phyloP scores from a whole-genome alignment of 768 basidiomycete genomes.

The Mycena vitilis region DNA sequence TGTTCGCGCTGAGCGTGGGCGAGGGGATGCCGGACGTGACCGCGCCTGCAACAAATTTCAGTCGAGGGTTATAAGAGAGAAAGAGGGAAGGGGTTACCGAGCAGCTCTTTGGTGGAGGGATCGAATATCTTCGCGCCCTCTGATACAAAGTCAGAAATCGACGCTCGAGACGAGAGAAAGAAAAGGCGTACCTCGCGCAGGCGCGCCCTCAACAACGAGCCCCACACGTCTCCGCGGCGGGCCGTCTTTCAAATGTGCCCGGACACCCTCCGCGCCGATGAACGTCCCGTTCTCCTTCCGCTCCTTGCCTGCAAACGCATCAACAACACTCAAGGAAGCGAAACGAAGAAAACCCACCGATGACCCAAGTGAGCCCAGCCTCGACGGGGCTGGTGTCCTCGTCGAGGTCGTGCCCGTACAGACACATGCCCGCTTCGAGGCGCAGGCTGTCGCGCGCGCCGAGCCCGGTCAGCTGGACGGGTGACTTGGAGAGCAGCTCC shows the following conservation, averaged over 20 bases:
- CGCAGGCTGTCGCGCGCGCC: slow-evolving; percentile 95
- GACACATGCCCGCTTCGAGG: slow-evolving; percentile 95
- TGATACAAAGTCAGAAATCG: slow-evolving; percentile 40
- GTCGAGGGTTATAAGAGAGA: background rate
- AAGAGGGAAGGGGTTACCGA: slow-evolving; percentile 54
- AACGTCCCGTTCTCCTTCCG: slow-evolving; percentile 77
- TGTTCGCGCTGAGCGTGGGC: slow-evolving; percentile 88
- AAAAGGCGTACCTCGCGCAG: slow-evolving; percentile 74
- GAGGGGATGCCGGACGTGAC: slow-evolving; percentile 98
- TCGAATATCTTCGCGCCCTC: slow-evolving; percentile 85
- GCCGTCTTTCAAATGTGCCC: slow-evolving; percentile 83
- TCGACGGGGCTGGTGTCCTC: slow-evolving; percentile 90
- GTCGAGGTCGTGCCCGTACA: slow-evolving; percentile 95
- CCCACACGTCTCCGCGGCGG: slow-evolving; percentile 85
- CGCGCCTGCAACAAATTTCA: slow-evolving; percentile 29
- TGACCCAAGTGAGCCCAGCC: slow-evolving; percentile 93
- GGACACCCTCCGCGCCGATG: slow-evolving; percentile 81
- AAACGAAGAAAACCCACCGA: slow-evolving; percentile 65
- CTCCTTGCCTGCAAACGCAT: slow-evolving; percentile 73
- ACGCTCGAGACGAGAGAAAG: slow-evolving; percentile 11
- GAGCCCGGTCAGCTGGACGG: slow-evolving; percentile 88
- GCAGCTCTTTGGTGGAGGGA: slow-evolving; percentile 61
- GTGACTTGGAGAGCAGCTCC: slow-evolving; percentile 66
- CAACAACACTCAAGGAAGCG: too few relatives aligned
- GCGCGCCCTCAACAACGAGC: slow-evolving; percentile 83